Evolutionary conservation across 1,139 yeast genomes (phyloP).

Genomic region (Diutina pseudorugosa): DNA sequence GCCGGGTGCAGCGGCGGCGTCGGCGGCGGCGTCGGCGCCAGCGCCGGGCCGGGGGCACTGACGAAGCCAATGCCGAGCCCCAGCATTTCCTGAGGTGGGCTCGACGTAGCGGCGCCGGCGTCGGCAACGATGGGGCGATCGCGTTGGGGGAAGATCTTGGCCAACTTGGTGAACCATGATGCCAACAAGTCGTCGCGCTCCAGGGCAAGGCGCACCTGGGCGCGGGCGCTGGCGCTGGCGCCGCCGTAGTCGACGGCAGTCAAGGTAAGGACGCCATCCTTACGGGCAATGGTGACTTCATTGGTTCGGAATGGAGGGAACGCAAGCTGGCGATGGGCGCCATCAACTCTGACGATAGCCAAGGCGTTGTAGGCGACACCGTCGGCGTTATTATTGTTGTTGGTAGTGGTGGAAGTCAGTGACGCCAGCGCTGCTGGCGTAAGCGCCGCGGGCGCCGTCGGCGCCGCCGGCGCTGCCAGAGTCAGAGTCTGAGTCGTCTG

Average conservation of each 20-base stretch:
- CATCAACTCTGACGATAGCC: not conserved
- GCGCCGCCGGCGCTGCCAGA: too few relatives aligned
- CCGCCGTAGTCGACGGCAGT: not conserved
- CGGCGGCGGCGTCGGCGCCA: not conserved
- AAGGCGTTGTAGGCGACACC: not conserved
- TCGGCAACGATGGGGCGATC: not conserved
- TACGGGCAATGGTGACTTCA: not conserved
- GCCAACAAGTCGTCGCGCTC: not conserved
- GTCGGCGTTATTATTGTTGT: not conserved
- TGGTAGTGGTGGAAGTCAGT: not conserved
- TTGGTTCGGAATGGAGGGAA: not conserved
- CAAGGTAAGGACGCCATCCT: not conserved
- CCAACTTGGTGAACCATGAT: not conserved
- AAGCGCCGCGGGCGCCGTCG: too few relatives aligned
- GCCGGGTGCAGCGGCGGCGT: not conserved
- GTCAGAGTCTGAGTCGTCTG: too few relatives aligned
- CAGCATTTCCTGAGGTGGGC: not conserved
- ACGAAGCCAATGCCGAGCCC: slow-evolving; percentile 2
- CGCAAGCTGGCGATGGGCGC: not conserved
- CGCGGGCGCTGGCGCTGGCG: not conserved
- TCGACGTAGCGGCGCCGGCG: not conserved
- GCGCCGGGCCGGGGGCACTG: not conserved
- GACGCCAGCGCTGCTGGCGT: too few relatives aligned
- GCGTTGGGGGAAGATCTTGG: not conserved
- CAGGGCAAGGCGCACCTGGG: not conserved